Percentiles rank a stretch among this genome's conserved stretches.
Evolutionary conservation across 2,329 filamentous ascomycete species (phyloP).

Genomic region (Byssothecium circinans): DNA sequence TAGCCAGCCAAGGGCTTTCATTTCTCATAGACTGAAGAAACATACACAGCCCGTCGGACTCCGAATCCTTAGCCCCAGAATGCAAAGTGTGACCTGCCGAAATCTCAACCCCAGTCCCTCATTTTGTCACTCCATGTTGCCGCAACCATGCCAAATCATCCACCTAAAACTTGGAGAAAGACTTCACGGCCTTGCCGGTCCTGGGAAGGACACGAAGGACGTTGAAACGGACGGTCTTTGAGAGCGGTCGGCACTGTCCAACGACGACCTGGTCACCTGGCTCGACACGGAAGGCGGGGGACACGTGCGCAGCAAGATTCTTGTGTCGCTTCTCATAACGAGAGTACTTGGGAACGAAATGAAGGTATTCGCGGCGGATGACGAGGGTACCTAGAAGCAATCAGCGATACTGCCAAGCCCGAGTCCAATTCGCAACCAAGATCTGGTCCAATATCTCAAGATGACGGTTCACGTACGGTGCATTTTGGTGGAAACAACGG

Average conservation of each 20-base stretch:
- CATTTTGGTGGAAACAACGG: constrained; percentile 99
- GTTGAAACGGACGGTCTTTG: constrained; percentile 99
- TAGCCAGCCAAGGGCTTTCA: constrained; percentile 43
- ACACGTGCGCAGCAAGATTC: constrained; percentile 99
- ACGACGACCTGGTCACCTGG: constrained; percentile 99
- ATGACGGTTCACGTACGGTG: constrained; percentile 65
- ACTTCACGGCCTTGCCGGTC: constrained; percentile 96
- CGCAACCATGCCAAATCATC: constrained; percentile 30
- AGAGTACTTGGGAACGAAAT: constrained; percentile 99
- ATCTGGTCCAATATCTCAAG: background rate
- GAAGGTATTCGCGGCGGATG: constrained; percentile 99
- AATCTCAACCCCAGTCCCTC: constrained; percentile 34
- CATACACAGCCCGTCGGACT: constrained; percentile 46
- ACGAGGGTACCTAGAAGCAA: constrained; percentile 68
- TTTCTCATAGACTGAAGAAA: constrained; percentile 46
- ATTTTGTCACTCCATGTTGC: constrained; percentile 22
- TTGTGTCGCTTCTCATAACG: constrained; percentile 99
- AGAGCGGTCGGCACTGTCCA: constrained; percentile 98
- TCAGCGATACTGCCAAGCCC: constrained; percentile 23
- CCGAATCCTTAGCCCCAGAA: constrained; percentile 43
- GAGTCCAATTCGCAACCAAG: background rate
- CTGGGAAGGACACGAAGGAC: constrained; percentile 97
- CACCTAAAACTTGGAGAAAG: constrained; percentile 96
- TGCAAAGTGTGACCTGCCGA: constrained; percentile 41
- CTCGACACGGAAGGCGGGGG: constrained; percentile 99